Conservation (phyloP, 2,329 filamentous ascomycete genomes). For the Cladophialophora immunda region DNA sequence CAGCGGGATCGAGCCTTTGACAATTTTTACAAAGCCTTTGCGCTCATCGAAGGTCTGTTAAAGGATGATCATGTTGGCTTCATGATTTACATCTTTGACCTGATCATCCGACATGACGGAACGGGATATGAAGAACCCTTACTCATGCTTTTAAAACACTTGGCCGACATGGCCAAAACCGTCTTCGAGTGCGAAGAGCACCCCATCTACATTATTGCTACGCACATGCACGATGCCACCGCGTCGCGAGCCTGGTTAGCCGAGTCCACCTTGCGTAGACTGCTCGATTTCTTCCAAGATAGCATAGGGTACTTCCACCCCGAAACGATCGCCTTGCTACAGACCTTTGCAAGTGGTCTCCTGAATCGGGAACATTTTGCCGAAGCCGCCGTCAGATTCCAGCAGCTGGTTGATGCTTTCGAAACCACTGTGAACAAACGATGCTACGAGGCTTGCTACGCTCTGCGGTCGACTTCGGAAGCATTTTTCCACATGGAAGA, state of each 20-base stretch:
- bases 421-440: slow-evolving; percentile 38
- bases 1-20: slow-evolving; percentile 40
- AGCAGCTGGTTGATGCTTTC: slow-evolving; percentile 40
- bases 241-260: slow-evolving; percentile 38
- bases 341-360: slow-evolving; percentile 40
- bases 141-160: slow-evolving; percentile 38
- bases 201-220: slow-evolving; percentile 39
- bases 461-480: slow-evolving; percentile 39
- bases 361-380: slow-evolving; percentile 39
- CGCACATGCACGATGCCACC: slow-evolving; percentile 33
- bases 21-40: slow-evolving; percentile 39
- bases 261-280: slow-evolving; percentile 35
- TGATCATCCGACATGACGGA: slow-evolving; percentile 41
- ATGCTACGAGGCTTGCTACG: slow-evolving; percentile 41
- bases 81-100: slow-evolving; percentile 42
- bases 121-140: slow-evolving; percentile 41
- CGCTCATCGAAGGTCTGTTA: slow-evolving; percentile 38
- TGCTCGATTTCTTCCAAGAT: slow-evolving; percentile 42
- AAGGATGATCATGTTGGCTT: slow-evolving; percentile 41
- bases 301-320: slow-evolving; percentile 42
- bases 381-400: slow-evolving; percentile 40
- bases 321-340: slow-evolving; percentile 40
- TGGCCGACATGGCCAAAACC: slow-evolving; percentile 38
- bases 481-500: slow-evolving; percentile 40
- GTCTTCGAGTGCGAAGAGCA: slow-evolving; percentile 37